Evolutionary conservation across 768 basidiomycete species (phyloP).

Genomic region (Mrakia frigida): DNA sequence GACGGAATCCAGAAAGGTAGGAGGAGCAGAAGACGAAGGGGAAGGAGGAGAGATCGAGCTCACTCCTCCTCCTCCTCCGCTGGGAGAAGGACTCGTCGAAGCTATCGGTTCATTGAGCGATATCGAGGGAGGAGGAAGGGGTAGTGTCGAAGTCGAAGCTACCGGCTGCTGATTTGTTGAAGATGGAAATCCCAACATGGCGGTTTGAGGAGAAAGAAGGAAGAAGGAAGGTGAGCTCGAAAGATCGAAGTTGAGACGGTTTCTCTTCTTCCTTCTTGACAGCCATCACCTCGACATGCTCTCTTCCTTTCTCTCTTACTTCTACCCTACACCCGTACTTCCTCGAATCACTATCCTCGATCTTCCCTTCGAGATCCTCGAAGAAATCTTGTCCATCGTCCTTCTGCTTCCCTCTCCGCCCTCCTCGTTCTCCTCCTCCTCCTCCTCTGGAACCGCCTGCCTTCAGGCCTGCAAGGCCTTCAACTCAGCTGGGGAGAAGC

Average conservation of each 20-base stretch:
- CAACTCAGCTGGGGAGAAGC: background rate
- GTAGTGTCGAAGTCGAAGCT: background rate
- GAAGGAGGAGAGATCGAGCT: background rate
- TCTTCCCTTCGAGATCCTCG: background rate
- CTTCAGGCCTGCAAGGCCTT: background rate
- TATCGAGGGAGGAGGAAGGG: background rate
- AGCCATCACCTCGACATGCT: background rate
- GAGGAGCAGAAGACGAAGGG: background rate
- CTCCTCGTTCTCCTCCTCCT: background rate
- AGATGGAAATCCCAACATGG: constrained; percentile 5
- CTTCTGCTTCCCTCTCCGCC: background rate
- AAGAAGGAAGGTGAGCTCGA: background rate
- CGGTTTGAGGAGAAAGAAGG: background rate
- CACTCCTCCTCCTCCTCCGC: background rate
- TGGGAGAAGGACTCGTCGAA: background rate
- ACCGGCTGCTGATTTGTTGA: background rate
- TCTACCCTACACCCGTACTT: background rate
- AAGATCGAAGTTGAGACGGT: too few species aligned
- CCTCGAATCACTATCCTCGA: background rate
- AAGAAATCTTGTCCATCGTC: background rate
- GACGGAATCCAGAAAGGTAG: constrained; percentile 6
- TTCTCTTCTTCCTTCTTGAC: background rate
- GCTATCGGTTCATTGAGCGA: background rate
- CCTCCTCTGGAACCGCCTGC: background rate
- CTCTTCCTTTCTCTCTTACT: background rate